Conservation (phyloP, 176 grass and related monocot genomes). For the Leersia perrieri region DNA sequence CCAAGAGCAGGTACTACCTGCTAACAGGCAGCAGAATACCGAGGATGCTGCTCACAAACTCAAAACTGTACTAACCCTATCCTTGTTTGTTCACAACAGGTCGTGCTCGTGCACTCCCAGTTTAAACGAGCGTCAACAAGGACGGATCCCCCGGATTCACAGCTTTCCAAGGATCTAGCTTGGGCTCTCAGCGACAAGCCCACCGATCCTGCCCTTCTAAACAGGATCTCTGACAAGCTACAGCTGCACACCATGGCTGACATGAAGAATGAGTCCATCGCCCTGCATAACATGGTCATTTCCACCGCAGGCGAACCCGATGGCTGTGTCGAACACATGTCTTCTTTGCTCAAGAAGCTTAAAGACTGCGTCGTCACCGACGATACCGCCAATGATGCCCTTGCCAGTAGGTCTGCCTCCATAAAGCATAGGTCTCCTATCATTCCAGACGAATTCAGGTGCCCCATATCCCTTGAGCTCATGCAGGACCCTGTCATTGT, state of each 20-base stretch:
- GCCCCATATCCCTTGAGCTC: conserved; percentile 92
- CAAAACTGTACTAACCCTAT: too few species aligned
- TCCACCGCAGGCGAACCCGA: conserved; percentile 67
- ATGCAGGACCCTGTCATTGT: conserved; percentile 94
- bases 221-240: conserved; percentile 75
- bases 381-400: conserved; percentile 27
- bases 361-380: conserved; percentile 58
- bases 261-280: conserved; percentile 80
- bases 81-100: background rate
- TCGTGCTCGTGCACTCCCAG: conserved; percentile 83
- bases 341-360: conserved; percentile 81
- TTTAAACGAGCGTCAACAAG: conserved; percentile 61
- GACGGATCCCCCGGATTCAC: conserved; percentile 44
- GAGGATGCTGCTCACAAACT: too few species aligned
- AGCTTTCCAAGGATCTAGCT: conserved; percentile 54
- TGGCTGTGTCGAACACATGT: conserved; percentile 70
- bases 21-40: too few species aligned
- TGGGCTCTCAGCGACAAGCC: conserved; percentile 43
- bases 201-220: conserved; percentile 39
- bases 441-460: conserved; percentile 90
- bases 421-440: conserved; percentile 68
- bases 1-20: conserved; percentile 94
- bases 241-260: conserved; percentile 75
- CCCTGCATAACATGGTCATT: conserved; percentile 85
- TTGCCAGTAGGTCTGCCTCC: conserved; percentile 30